A percentile compares a stretch with the other conserved stretches of the same genome.
phyloP scores from a whole-genome alignment of 1,284 basidiomycete species.

The Apiotrichum brassicae region DNA sequence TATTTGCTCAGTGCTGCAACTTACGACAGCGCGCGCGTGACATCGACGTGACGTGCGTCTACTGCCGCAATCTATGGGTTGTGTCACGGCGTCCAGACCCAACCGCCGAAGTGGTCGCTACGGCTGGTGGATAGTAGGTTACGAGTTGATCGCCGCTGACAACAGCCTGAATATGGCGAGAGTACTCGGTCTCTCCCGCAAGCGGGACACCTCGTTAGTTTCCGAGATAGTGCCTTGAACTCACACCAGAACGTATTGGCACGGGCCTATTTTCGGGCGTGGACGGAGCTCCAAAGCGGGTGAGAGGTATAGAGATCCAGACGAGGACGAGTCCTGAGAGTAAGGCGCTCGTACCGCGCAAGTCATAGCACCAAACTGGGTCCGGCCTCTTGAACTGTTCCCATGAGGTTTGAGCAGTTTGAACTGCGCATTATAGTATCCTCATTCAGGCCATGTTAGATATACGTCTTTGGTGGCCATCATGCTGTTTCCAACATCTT shows the following conservation, averaged over 20 bases:
- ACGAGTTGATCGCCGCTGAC: not conserved
- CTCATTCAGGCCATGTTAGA: no score
- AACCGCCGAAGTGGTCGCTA: conserved; percentile 4
- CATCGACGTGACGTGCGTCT: conserved; percentile 31
- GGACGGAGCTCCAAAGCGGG: not conserved
- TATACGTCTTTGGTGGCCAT: no score
- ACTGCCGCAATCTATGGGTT: conserved; percentile 29
- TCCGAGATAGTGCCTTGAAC: not conserved
- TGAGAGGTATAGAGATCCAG: no score
- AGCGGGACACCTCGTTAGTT: conserved; percentile 31
- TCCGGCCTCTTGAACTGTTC: no score
- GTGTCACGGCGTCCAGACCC: not conserved
- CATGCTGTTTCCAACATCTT: no score
- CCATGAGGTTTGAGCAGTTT: no score
- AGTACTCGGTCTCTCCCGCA: conserved; percentile 23
- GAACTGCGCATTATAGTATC: no score
- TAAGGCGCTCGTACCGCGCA: no score
- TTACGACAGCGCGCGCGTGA: conserved; percentile 16
- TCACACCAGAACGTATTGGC: conserved; percentile 7
- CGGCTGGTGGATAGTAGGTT: conserved; percentile 1
- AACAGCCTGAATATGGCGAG: conserved; percentile 34
- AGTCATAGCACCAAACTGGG: no score
- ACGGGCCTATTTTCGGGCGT: not conserved
- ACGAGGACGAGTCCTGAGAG: not conserved
- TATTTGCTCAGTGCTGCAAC: not conserved